Percentiles rank a stretch among this genome's conserved stretches.
These are phyloP conservation scores for Tetratostichococcus sp. DNA, from an alignment of 139 green algal species.

Conservation along the genomic window DNA sequence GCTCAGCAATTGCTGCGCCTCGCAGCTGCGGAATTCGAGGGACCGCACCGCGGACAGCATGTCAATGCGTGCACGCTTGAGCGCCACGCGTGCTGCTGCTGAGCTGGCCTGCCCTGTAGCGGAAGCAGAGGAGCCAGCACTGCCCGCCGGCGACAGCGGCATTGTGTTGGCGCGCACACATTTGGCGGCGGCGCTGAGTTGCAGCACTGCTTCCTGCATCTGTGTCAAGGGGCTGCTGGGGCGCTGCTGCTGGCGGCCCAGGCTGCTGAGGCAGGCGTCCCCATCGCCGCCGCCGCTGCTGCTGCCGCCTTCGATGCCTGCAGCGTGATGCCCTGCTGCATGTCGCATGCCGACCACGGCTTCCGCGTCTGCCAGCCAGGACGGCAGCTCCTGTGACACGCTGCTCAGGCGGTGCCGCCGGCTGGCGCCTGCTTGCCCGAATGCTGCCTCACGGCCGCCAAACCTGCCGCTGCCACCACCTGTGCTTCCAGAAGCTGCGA, in stretches of 20 bases:
- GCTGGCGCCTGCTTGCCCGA: no score
- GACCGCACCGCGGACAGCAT: background rate
- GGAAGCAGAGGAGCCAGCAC: no score
- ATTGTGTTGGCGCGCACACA: background rate
- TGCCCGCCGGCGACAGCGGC: no score
- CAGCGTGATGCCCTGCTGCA: background rate
- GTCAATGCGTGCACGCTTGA: background rate
- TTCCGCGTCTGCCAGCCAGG: no score
- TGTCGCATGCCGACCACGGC: no score
- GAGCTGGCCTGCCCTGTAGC: no score
- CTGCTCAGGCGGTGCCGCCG: background rate
- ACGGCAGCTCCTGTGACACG: background rate
- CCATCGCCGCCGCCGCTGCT: no score
- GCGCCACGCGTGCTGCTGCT: background rate
- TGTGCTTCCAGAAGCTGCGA: background rate
- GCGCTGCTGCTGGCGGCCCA: no score
- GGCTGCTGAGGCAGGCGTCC: background rate
- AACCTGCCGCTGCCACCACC: background rate
- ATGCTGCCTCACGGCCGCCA: no score
- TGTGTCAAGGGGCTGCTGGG: background rate
- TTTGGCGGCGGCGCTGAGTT: background rate
- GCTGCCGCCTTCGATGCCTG: background rate
- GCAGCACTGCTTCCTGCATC: background rate
- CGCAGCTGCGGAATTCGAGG: background rate
- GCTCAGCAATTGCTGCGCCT: background rate